Evolutionary conservation across 352 stramenopile species (phyloP), one percentile per base, ranked within the genome.

Genomic region (Elongisporangium undulatum): DNA sequence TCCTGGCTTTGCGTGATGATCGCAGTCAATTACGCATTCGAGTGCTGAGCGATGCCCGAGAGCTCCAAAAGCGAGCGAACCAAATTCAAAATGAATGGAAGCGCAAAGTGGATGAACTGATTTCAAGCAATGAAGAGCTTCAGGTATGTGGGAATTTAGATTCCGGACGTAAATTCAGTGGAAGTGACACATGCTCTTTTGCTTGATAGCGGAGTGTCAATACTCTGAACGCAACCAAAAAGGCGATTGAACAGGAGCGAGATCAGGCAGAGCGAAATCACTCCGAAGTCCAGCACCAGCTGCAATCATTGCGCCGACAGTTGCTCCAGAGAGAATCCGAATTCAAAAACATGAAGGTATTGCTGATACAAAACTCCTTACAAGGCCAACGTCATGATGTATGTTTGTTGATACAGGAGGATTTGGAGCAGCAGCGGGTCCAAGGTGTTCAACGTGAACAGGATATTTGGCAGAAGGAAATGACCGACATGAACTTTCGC

Each of bases 391-490:
- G 24, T 7, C 3, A 34, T 34, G 7, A 34, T 7, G 24, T 8
- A 34, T 34, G 7, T 34, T 34, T 34, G 24, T 34, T 34, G 24
- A 3, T 34, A 7, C 21, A 72, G 53, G 64, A 68, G 21, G 63
- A 75, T 5, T 61, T 85, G 19, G 72, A 82, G 57, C 29, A 53
- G 0, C 64, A 86, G 60, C 61, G 63, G 19, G 45, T 45, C 6
- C 65, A 74, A 8, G 68, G 66, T 26, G 53, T 89, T 39, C 64
- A 71, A 23, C 73, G 71, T 16, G 79, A 91, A 54, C 73, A 82
- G 22, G 62, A 84, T 3, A 66, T 88, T 8, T 89, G 74, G 71
- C 71, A 85, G 53, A 74, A 72, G 21, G 79, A 91, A 64, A 62
- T 87, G 5, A 58, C 86, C 24, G 79, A 86, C 58, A 68, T 66